Evolutionary conservation across 1,284 basidiomycete species (phyloP).

Genomic region (Ganoderma lucidum): DNA sequence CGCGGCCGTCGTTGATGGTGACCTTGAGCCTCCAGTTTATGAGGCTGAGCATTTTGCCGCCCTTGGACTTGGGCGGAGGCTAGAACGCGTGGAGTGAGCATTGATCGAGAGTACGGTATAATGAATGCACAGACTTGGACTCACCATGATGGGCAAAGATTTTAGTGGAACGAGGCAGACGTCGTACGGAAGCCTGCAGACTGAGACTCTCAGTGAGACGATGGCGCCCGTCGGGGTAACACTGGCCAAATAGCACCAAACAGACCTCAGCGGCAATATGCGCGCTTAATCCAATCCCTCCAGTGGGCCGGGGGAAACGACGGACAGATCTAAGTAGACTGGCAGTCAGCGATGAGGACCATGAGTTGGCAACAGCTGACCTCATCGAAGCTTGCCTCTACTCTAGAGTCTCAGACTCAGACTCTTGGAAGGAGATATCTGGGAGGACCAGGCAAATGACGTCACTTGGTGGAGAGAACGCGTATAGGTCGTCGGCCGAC

Average conservation of each 20-base stretch:
- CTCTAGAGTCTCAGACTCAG: too few relatives aligned
- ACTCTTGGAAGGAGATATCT: too few relatives aligned
- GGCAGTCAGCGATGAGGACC: too few relatives aligned
- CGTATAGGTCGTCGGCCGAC: too few relatives aligned
- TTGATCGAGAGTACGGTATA: not conserved
- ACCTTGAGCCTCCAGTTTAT: conserved; percentile 98
- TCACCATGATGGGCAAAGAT: conserved; percentile 67
- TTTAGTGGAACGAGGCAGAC: conserved; percentile 37
- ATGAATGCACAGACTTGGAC: conserved; percentile 28
- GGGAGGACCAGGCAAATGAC: too few relatives aligned
- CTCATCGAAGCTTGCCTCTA: too few relatives aligned
- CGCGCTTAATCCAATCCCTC: too few relatives aligned
- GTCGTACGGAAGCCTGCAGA: conserved; percentile 36
- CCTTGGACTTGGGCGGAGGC: conserved; percentile 95
- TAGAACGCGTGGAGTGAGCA: conserved; percentile 37
- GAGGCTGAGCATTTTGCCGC: conserved; percentile 97
- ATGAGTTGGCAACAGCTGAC: too few relatives aligned
- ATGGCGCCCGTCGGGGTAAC: conserved; percentile 27
- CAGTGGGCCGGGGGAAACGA: too few relatives aligned
- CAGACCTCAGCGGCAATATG: conserved; percentile 11
- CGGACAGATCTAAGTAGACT: too few relatives aligned
- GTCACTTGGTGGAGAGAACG: too few relatives aligned
- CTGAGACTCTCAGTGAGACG: too few relatives aligned
- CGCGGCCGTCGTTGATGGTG: conserved; percentile 97
- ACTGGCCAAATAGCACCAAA: conserved; percentile 39